phyloP scores from a whole-genome alignment of 2,329 filamentous ascomycete genomes.

The Dryadomyces quercivorus region DNA sequence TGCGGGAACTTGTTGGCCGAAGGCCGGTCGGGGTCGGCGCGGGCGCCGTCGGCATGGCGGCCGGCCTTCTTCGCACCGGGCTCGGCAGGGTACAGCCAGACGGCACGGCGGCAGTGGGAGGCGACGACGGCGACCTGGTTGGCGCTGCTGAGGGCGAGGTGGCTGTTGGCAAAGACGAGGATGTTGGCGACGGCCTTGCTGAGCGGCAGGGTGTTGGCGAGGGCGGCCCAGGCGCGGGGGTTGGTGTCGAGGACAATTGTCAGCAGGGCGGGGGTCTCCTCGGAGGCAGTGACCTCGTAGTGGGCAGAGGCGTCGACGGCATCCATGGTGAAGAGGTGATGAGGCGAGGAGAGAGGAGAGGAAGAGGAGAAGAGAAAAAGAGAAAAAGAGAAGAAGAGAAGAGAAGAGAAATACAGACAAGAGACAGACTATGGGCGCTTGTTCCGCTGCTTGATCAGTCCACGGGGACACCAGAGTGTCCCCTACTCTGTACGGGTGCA shows the following conservation, averaged over 20 bases:
- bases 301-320: constrained; percentile 46
- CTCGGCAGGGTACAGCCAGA: constrained; percentile 73
- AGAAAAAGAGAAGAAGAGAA: neutral
- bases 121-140: constrained; percentile 90
- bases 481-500: neutral
- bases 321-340: constrained; percentile 29
- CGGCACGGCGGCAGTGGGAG: constrained; percentile 72
- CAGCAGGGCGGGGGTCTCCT: constrained; percentile 65
- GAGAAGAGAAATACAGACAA: neutral
- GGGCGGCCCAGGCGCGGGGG: constrained; percentile 75
- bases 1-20: constrained; percentile 85
- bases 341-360: too few species aligned
- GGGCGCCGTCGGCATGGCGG: constrained; percentile 8
- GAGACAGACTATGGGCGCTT: too few species aligned
- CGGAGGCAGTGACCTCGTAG: constrained; percentile 41
- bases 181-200: constrained; percentile 77
- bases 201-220: constrained; percentile 63
- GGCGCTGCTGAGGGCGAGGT: constrained; percentile 83
- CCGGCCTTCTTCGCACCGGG: constrained; percentile 27
- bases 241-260: constrained; percentile 93
- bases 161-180: constrained; percentile 92
- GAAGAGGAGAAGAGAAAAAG: neutral
- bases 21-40: constrained; percentile 14
- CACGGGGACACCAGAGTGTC: neutral
- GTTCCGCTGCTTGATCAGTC: too few species aligned